Percentiles rank a stretch among this genome's conserved stretches.
Evolutionary conservation across 805 yeast genomes (phyloP).

Genomic region (Scheffersomyces coipomensis): DNA sequence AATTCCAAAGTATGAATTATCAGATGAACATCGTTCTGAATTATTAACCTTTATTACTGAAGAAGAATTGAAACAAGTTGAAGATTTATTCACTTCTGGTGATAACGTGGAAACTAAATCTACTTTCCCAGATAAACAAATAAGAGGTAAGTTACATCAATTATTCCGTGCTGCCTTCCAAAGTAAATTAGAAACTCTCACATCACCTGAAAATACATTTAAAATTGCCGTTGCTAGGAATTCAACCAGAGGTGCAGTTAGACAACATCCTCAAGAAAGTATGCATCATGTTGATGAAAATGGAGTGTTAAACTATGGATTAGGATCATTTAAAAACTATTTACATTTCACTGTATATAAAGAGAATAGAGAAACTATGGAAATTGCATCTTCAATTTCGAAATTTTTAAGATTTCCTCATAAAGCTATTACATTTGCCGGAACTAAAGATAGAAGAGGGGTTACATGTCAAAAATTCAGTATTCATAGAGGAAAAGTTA

Average conservation of each 20-base stretch:
- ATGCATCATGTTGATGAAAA: constrained; percentile 42
- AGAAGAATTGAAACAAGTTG: constrained; percentile 56
- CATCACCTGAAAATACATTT: constrained; percentile 67
- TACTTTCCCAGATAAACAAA: constrained; percentile 61
- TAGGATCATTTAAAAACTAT: constrained; percentile 69
- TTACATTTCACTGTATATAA: constrained; percentile 82
- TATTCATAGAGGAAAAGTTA: constrained; percentile 65
- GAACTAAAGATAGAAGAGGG: constrained; percentile 96
- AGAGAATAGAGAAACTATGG: constrained; percentile 97
- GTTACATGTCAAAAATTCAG: constrained; percentile 86
- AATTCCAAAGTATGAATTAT: constrained; percentile 39
- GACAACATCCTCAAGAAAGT: constrained; percentile 35
- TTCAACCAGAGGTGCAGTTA: constrained; percentile 26
- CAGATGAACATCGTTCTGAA: constrained; percentile 44
- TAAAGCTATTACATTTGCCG: constrained; percentile 75
- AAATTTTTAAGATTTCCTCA: constrained; percentile 75
- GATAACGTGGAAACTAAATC: constrained; percentile 56
- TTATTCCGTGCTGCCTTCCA: constrained; percentile 71
- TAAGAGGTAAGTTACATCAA: constrained; percentile 79
- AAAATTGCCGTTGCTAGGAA: constrained; percentile 55
- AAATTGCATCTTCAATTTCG: constrained; percentile 74
- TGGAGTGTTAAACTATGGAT: constrained; percentile 64
- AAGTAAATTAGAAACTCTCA: constrained; percentile 74
- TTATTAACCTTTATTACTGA: constrained; percentile 58
- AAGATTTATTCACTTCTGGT: constrained; percentile 54